Base-by-base conservation (phyloP, 2,329 filamentous ascomycete genomes). In the Colletotrichum musicola region DNA sequence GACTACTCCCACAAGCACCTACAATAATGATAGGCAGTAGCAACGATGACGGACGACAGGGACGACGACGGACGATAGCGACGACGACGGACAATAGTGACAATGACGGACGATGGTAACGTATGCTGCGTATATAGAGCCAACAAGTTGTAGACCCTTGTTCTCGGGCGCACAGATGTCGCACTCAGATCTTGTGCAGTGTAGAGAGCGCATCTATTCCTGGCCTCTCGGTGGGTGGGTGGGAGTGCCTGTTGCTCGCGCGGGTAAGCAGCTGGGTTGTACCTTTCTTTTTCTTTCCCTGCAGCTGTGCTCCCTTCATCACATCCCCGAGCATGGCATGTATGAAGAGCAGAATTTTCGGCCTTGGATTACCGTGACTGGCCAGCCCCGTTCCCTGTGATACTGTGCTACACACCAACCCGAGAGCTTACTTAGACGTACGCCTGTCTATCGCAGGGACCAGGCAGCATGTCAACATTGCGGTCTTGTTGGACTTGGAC, bases 281-380 rank as follows among this genome's bases (percentile, higher is more conserved):
- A 38, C 38, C 20, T 64, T 64, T 46, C 47, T 53, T 67, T 46
- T 63, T 30, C 47, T 67, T 46, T 63, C 20, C 14, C 16, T 46
- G 35, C 22, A 22, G 30, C 60, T 25, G 38, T 14, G 42, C 50
- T 27, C 44, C 50, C 49, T 35, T 56, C 50, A 53, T 53, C 35
- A 53, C 30, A 12, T 47, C 42, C 40, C 30, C 51, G 57, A 35
- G 30, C 30, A 35, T 35, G 30, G 53, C n/a, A 65, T 35, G 51
- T 16, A 35, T 40, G n/a, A 22, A 16, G 25, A 53, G 35, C 47
- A 38, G 12, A 25, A 22, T 46, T 27, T 57, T 46, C 35, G 22
- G 57, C 55, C 40, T 42, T 65, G 55, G 20, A 44, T 50, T 18
- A 59, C 55, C 56, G 42, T 38, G 56, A 7, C 38, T 25, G 46